These are phyloP conservation scores for Asclepias syriaca DNA, from an alignment of 257 asterid genomes.

Conservation along the genomic window DNA sequence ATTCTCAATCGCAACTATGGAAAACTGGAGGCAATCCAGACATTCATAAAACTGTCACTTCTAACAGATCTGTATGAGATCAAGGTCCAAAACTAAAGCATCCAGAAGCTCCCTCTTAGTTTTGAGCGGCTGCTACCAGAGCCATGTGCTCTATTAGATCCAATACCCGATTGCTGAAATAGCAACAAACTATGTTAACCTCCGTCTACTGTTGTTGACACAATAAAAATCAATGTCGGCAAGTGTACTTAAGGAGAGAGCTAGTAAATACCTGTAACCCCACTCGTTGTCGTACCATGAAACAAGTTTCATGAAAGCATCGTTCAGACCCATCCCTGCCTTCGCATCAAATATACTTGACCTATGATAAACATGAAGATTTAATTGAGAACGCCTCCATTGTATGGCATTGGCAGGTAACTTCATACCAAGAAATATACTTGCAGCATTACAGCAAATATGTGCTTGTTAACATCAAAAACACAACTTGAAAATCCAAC, in stretches of 20 bases:
- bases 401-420: not conserved
- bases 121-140: conserved; percentile 63
- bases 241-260: conserved; percentile 15
- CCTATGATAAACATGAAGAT: conserved; percentile 27
- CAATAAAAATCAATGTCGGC: not conserved
- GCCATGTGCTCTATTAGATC: conserved; percentile 97
- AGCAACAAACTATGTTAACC: conserved; percentile 3
- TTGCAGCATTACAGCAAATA: not conserved
- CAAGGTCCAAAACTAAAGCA: conserved; percentile 12
- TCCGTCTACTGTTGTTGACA: not conserved
- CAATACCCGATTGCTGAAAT: conserved; percentile 78
- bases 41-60: not conserved
- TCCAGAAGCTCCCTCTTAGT: conserved; percentile 11
- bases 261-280: conserved; percentile 82
- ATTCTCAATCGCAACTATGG: conserved; percentile 1
- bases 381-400: not conserved
- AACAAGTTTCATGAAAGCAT: conserved; percentile 81
- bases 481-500: not conserved
- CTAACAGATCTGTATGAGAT: conserved; percentile 9
- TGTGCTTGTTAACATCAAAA: not conserved
- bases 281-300: conserved; percentile 98
- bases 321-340: conserved; percentile 93
- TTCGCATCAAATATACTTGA: conserved; percentile 98
- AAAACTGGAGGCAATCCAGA: not conserved
- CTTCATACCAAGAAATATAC: not conserved